phyloP scores from a whole-genome alignment of 1,284 basidiomycete genomes.

The Lignosus rhinocerotis region DNA sequence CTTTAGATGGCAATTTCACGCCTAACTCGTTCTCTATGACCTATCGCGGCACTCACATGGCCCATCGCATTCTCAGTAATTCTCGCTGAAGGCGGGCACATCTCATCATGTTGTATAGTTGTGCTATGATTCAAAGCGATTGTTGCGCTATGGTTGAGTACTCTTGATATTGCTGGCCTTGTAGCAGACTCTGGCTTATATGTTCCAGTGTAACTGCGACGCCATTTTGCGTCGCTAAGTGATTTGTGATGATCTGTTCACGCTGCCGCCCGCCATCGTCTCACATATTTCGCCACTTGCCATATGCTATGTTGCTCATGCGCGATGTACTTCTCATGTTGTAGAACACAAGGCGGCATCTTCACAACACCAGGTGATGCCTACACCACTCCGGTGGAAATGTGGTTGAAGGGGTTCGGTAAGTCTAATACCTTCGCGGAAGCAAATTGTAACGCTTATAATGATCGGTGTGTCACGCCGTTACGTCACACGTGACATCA shows the following conservation, averaged over 20 bases:
- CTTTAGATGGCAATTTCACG: too few species aligned
- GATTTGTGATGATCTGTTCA: background rate
- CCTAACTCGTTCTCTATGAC: too few species aligned
- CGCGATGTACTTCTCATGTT: background rate
- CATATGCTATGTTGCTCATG: background rate
- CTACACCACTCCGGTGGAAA: conserved; percentile 80
- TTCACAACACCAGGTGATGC: conserved; percentile 83
- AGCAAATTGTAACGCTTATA: conserved; percentile 38
- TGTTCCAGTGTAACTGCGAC: background rate
- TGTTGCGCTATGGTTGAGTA: too few species aligned
- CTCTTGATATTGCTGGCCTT: too few species aligned
- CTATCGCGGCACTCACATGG: too few species aligned
- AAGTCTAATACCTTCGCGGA: conserved; percentile 45
- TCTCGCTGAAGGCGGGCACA: too few species aligned
- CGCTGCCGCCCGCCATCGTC: background rate
- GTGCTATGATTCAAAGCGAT: too few species aligned
- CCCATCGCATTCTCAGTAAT: too few species aligned
- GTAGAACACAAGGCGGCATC: conserved; percentile 79
- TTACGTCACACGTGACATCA: conserved; percentile 23
- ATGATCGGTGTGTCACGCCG: conserved; percentile 35
- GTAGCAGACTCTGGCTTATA: too few species aligned
- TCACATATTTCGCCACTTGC: background rate
- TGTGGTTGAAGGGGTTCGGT: conserved; percentile 86
- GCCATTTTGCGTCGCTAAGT: background rate
- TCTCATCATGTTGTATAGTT: too few species aligned